Evolutionary conservation across 495 filamentous ascomycete species (phyloP), one percentile per base, ranked within the genome.

Genomic region (Penicillium bovifimosum): DNA sequence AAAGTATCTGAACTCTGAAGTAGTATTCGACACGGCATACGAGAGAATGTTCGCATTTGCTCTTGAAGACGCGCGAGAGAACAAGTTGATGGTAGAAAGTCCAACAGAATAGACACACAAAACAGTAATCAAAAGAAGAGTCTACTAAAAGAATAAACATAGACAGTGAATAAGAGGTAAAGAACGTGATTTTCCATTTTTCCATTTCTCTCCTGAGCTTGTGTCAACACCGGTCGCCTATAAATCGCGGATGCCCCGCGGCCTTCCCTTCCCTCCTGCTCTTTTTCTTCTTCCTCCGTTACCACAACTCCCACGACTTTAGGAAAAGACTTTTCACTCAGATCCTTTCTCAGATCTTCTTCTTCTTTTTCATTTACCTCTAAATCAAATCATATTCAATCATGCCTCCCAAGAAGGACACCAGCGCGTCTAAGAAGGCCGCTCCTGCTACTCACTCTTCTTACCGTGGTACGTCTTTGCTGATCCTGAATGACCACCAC

Each of bases 391-490:
- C 46, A 55, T 47, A 46, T 58, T 38, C 43, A 58, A 72, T 17
- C 35, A 81, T 80, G 78, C 69, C 74, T 72, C 67, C 80, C 46
- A 82, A 80, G 77, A 77, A 81, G 71, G 72, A 55, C 13, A 66
- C 63, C 53, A 64, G 67, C 66, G 63, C 76, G 48, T 53, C 72
- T 55, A 79, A 79, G 68, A 82, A 80, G 74, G 68, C 74, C 45
- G 67, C 70, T 52, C 59, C 73, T 55, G 54, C 76, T 53, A 59
- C 67, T 41, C 80, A 84, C 68, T 72, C 77, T 56, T 80, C 80
- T 53, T 84, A 83, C 70, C 80, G 78, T 67, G 80, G 81, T 80
- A 76, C 65, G 77, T 78, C 64, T 70, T 61, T 47, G 47, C 71
- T 72, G 68, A 72, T 73, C 69, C 56, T 73, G 41, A 36, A 16